phyloP scores from a whole-genome alignment of 176 grass and related monocot species.

The Elymus sibiricus region DNA sequence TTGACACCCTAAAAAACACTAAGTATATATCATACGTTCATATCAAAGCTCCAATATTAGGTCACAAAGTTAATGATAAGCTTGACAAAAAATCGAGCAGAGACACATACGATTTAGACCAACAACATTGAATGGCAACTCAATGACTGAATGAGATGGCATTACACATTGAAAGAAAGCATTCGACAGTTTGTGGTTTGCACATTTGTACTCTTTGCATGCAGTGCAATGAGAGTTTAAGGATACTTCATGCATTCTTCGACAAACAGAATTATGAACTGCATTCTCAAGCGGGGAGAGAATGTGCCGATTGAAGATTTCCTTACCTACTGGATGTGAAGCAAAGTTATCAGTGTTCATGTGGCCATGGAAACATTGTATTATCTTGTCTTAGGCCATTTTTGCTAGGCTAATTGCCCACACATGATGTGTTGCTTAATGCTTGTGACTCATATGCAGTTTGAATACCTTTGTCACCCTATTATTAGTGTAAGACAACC shows the following conservation, averaged over 20 bases:
- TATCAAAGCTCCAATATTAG: background rate
- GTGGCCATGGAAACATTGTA: background rate
- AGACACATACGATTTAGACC: background rate
- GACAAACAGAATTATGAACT: background rate
- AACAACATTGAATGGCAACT: background rate
- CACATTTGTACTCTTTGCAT: background rate
- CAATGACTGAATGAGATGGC: background rate
- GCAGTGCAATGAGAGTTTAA: background rate
- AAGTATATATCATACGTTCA: background rate
- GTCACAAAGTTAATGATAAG: background rate
- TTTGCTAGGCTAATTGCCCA: background rate
- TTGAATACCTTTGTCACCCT: background rate
- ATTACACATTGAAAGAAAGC: background rate
- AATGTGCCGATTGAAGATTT: background rate
- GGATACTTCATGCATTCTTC: background rate
- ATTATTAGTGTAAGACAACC: no score
- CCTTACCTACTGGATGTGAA: background rate
- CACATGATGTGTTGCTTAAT: no score
- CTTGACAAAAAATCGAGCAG: background rate
- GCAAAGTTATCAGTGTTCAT: background rate
- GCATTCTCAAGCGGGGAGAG: background rate
- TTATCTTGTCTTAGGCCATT: no score
- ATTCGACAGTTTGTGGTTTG: background rate
- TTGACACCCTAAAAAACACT: no score
- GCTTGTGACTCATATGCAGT: background rate